Conservation (phyloP, 176 grass and related monocot species). For the Poa annua region DNA sequence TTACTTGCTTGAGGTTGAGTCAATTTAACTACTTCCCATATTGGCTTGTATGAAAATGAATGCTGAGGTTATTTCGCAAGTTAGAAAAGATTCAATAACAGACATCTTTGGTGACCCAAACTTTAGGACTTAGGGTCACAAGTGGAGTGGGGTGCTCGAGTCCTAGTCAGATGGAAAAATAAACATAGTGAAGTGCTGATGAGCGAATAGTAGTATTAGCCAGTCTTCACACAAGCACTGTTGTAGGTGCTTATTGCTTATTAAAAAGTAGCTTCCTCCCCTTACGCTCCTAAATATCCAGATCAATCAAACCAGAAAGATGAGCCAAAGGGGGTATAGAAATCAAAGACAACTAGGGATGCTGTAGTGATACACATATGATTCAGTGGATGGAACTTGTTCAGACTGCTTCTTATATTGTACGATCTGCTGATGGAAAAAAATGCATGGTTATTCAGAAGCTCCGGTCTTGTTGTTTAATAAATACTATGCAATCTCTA, state of each 20-base stretch:
- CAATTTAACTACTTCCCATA: not conserved
- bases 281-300: not conserved
- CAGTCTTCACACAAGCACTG: not conserved
- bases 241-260: not conserved
- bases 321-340: not conserved
- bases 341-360: not conserved
- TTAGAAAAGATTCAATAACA: conserved; percentile 7
- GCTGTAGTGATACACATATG: not conserved
- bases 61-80: not conserved
- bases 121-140: not conserved
- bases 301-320: not conserved
- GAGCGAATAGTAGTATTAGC: not conserved
- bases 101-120: not conserved
- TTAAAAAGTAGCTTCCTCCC: not conserved
- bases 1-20: conserved; percentile 20
- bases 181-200: not conserved
- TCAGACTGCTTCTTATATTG: not conserved
- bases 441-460: not conserved
- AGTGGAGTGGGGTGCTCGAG: not conserved
- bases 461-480: not conserved
- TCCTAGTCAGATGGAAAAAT: not conserved
- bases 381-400: not conserved
- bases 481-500: not conserved
- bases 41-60: conserved; percentile 8
- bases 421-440: not conserved